Percentiles rank a stretch among this genome's conserved stretches.
phyloP scores from a whole-genome alignment of 2,329 filamentous ascomycete genomes.

The Fusarium udum region DNA sequence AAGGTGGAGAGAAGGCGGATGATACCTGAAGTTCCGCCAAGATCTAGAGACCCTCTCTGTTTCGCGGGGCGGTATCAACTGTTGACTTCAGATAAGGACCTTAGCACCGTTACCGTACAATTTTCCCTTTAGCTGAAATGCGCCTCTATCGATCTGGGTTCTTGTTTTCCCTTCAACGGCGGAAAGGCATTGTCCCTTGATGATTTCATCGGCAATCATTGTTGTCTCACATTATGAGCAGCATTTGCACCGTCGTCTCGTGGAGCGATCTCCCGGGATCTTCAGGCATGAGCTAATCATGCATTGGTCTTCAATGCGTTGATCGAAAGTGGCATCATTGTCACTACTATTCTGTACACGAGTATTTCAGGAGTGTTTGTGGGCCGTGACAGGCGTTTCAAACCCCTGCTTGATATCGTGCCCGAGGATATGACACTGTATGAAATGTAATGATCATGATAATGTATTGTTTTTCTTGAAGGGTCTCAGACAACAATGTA shows the following conservation, averaged over 20 bases:
- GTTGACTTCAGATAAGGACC: neutral
- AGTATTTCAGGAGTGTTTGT: conserved; percentile 32
- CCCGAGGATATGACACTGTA: neutral
- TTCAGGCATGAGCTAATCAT: neutral
- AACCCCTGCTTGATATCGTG: conserved; percentile 5
- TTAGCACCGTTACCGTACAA: neutral
- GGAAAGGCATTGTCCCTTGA: neutral
- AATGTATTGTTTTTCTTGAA: neutral
- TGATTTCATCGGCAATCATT: neutral
- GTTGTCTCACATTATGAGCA: neutral
- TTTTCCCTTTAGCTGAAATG: neutral
- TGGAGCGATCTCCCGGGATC: neutral
- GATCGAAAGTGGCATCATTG: conserved; percentile 18
- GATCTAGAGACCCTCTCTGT: neutral
- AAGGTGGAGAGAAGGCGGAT: neutral
- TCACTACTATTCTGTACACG: neutral
- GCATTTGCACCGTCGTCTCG: neutral
- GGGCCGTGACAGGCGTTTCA: conserved; percentile 25
- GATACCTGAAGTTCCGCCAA: neutral
- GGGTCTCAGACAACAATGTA: neutral
- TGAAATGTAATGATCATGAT: conserved; percentile 6
- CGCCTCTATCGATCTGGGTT: neutral
- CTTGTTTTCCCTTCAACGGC: neutral
- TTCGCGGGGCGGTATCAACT: conserved; percentile 3
- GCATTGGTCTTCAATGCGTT: neutral